Base-by-base conservation (phyloP, 495 filamentous ascomycete species). In the Penicillium macrosclerotiorum region DNA sequence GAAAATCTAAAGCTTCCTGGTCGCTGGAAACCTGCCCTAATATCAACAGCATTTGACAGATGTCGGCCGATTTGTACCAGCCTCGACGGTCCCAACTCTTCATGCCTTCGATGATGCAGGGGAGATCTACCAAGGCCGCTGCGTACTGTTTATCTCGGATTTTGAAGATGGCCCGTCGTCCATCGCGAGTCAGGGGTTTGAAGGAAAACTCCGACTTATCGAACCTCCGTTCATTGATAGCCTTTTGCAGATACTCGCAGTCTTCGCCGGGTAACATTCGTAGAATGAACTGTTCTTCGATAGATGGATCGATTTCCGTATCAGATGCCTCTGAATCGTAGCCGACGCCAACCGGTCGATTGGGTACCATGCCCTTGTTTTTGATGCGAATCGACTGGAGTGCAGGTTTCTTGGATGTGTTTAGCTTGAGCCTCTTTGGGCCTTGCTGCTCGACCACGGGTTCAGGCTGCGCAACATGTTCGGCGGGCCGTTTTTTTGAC, bases 281-380 rank as follows among this genome's bases (percentile, higher is more conserved):
- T 23, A 97, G 65, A 7, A 98, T 80, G 39, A 96, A 88, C 49
- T 92, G 81, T 51, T 90, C 83, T 62, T 96, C 90, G 48, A 93
- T 89, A 0, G 83, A 70, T 0, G 93, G 93, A 57, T 98, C 93
- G 3, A 72, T 57, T 63, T 98, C 93, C 5, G 82, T 81, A 56
- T 97, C 93, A 14, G 88, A 90, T 2, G 90, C 88, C 64, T 97
- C 93, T n/a, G 89, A 95, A 62, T 98, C 93, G 65, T 97, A 98
- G 6, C 90, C 94, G 16, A 93, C 88, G 12, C 91, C 93, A 1
- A 69, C 62, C 1, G 81, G 80, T 37, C 88, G 76, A 17, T 68
- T 69, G 0, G 86, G 82, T 0, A 80, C 73, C 32, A 83, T 82
- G 0, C 80, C 78, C 54, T 81, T 81, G 37, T 72, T 67, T 49